These are phyloP conservation scores for Nothophoma quercina DNA, from an alignment of 2,329 filamentous ascomycete genomes.

Conservation along the genomic window DNA sequence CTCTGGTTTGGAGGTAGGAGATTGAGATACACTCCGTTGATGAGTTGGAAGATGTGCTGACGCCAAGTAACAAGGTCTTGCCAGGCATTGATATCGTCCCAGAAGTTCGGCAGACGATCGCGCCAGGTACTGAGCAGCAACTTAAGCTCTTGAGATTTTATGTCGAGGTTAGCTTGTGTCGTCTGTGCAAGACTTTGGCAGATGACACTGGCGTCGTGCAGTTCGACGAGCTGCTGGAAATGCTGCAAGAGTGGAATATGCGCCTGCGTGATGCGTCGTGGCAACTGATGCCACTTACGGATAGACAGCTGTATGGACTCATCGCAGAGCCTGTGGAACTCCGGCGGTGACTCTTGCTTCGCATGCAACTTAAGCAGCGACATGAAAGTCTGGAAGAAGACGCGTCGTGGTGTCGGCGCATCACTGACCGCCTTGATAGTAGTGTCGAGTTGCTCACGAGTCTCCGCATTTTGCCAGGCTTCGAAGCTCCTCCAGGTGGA, in stretches of 20 bases:
- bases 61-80: conserved; percentile 99
- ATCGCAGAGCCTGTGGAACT: conserved; percentile 91
- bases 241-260: conserved; percentile 95
- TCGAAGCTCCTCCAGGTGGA: conserved; percentile 96
- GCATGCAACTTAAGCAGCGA: conserved; percentile 92
- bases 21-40: conserved; percentile 91
- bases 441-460: conserved; percentile 87
- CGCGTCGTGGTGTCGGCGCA: conserved; percentile 88
- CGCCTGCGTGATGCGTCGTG: conserved; percentile 88
- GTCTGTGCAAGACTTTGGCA: conserved; percentile 89
- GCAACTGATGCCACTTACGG: conserved; percentile 98
- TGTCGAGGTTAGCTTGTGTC: conserved; percentile 83
- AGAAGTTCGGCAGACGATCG: conserved; percentile 93
- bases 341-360: conserved; percentile 78
- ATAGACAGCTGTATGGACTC: conserved; percentile 98
- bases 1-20: conserved; percentile 78
- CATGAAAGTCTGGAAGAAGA: conserved; percentile 99
- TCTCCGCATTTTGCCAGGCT: conserved; percentile 87
- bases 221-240: conserved; percentile 96
- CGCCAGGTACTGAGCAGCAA: conserved; percentile 93
- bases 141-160: conserved; percentile 95
- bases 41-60: conserved; percentile 97
- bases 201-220: conserved; percentile 97
- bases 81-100: conserved; percentile 99
- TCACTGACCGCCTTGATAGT: conserved; percentile 98